These are phyloP conservation scores for Lojkania enalia DNA, from an alignment of 2,329 filamentous ascomycete species.

Conservation along the genomic window DNA sequence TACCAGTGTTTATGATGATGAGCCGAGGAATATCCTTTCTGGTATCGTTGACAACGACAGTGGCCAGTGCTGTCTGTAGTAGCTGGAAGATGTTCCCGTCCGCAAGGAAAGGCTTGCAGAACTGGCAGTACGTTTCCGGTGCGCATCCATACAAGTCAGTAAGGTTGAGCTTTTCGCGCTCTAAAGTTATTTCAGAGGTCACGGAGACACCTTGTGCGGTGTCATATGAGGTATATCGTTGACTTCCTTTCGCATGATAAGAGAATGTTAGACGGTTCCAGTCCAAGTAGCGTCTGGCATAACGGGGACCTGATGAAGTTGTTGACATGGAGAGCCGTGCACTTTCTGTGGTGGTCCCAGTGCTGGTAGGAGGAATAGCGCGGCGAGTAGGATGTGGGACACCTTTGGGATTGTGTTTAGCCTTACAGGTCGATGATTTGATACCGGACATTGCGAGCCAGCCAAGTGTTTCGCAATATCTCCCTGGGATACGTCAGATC, in stretches of 20 bases:
- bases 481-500: slow-evolving; percentile 36
- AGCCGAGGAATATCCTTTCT: slow-evolving; percentile 57
- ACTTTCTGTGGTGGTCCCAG: slow-evolving; percentile 40
- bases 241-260: slow-evolving; percentile 61
- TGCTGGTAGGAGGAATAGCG: slow-evolving; percentile 32
- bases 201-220: slow-evolving; percentile 52
- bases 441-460: slow-evolving; percentile 68
- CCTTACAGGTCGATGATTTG: slow-evolving; percentile 50
- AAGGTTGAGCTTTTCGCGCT: slow-evolving; percentile 59
- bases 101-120: slow-evolving; percentile 57
- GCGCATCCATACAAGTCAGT: slow-evolving; percentile 63
- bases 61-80: slow-evolving; percentile 55
- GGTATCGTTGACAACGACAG: slow-evolving; percentile 56
- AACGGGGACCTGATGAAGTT: slow-evolving; percentile 44
- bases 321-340: slow-evolving; percentile 42
- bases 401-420: slow-evolving; percentile 47
- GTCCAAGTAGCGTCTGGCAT: slow-evolving; percentile 66
- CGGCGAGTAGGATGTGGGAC: slow-evolving; percentile 49
- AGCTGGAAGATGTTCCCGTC: slow-evolving; percentile 60
- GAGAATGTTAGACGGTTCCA: slow-evolving; percentile 69
- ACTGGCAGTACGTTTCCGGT: slow-evolving; percentile 62
- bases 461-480: slow-evolving; percentile 70
- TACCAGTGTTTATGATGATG: slow-evolving; percentile 64
- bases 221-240: slow-evolving; percentile 52
- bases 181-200: slow-evolving; percentile 55